Conservation (phyloP, 1,139 yeast species). For the Kurtzmaniella natalensis region DNA sequence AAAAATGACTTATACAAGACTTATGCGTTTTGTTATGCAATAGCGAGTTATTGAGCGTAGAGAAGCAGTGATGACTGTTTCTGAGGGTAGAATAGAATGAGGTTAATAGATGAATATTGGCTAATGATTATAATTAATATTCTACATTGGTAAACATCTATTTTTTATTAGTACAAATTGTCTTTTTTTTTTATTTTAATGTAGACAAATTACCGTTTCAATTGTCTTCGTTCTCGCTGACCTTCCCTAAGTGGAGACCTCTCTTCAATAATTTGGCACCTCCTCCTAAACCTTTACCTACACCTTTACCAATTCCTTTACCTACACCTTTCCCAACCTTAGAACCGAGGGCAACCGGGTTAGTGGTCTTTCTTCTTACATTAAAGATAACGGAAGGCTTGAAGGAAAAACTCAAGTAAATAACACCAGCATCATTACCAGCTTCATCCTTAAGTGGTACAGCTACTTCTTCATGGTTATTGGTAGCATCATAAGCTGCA, state of each 20-base stretch:
- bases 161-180: too few species aligned
- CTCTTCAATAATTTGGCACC: constrained; percentile 37
- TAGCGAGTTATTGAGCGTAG: too few species aligned
- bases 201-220: too few species aligned
- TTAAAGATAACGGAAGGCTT: constrained; percentile 64
- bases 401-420: constrained; percentile 57
- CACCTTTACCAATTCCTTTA: constrained; percentile 39
- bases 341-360: constrained; percentile 25
- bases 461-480: constrained; percentile 44
- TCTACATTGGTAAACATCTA: too few species aligned
- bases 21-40: too few species aligned
- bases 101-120: too few species aligned
- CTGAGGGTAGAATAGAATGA: too few species aligned
- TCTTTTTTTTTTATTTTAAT: too few species aligned
- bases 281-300: constrained; percentile 43
- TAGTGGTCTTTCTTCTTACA: constrained; percentile 36
- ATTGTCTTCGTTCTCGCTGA: not conserved
- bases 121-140: too few species aligned
- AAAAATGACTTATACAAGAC: too few species aligned
- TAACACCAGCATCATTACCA: constrained; percentile 57
- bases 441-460: constrained; percentile 54
- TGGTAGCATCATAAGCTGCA: constrained; percentile 55
- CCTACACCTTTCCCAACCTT: constrained; percentile 46
- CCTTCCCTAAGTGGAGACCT: constrained; percentile 31
- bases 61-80: too few species aligned